Base-by-base conservation (phyloP, 78 protist genomes). In the Dictyostelium intermedium region DNA sequence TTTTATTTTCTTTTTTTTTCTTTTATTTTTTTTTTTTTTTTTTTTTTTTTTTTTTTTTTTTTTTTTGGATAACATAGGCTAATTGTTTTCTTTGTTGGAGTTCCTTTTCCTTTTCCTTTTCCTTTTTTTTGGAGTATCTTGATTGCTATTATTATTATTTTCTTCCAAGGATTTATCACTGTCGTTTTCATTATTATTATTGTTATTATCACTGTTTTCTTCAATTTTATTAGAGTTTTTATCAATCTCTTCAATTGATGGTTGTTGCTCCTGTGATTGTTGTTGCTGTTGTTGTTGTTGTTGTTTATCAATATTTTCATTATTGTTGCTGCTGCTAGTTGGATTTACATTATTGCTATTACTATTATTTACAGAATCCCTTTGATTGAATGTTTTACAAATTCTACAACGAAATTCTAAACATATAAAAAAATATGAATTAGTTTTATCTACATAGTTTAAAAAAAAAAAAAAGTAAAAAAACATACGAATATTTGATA, bases 341-440 rank as follows among this genome's bases (percentile, higher is more conserved):
- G 41, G 43, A 76, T 13, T 41, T 30, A 13, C 6, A 76, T n/a
- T n/a, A n/a, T n/a, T n/a, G n/a, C n/a, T n/a, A n/a, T n/a, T 34
- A 23, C 13, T 78, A 47, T 39, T 79, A 20, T 82, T 82, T 37
- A 16, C 60, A n/a, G 25, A 32, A n/a, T 79, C 94, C 53, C 45
- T 89, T 80, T 89, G 86, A 34, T 89, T 89, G 56, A 89, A 89
- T 30, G 47, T 32, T 32, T 89, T 25, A 34, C 94, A 89, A 47
- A 47, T 47, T 30, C 86, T 89, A 47, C 94, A 89, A 50, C 94
- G 69, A 35, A 89, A 89, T 70, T 89, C 92, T 87, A 41, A 45
- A 45, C 1, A 45, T 8, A 45, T 9, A 56, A 56, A 53, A 53
- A 53, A 53, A 53, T 14, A 53, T 2, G 61, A 35, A 69, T 76